Base-by-base conservation (phyloP, 2,329 filamentous ascomycete genomes). In the Byssoonygena ceratinophila region DNA sequence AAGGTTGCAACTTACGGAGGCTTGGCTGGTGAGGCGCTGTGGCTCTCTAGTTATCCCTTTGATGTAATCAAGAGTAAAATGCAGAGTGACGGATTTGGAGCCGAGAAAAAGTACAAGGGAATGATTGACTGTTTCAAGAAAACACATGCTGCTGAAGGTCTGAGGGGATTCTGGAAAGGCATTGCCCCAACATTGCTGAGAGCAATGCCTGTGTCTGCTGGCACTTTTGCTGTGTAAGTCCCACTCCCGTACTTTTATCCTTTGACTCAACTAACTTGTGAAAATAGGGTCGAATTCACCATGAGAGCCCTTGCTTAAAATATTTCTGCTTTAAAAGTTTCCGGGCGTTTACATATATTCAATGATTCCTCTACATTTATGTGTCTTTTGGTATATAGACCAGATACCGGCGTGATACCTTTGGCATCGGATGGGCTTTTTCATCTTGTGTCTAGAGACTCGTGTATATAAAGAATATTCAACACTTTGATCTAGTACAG, bases 11-110 rank as follows among this genome's bases (percentile, higher is more conserved):
- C 87, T 11, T 98, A 97, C 68, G 92, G 92, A 58, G 92, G 92
- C 41, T 70, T 98, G 37, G 92, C 92, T 0, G 92, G 92, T 60
- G 92, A 98, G 76, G 87, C 83, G 49, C 78, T 98, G 53, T 98
- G 92, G 92, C 74, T 98, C 52, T 78, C 79, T 32, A 94, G 88
- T 65, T 98, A 98, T 72, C 92, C 92, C 20, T 85, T 98, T 59
- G 92, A 98, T 71, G 91, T 98, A 25, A 73, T 98, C 71, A 98
- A 98, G 85, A 95, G 88, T 72, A 97, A 95, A 80, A 96, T 97
- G 91, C 92, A 98, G 79, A 95, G 85, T 54, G 92, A 98, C 71
- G 90, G 87, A 0, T 92, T 96, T 66, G 88, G 87, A 1, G 69
- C 65, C 3, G 72, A 78, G 57, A 82, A 83, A 74, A 78, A 77